Evolutionary conservation across 2,329 filamentous ascomycete species (phyloP).

Genomic region (Corinectria fuckeliana): DNA sequence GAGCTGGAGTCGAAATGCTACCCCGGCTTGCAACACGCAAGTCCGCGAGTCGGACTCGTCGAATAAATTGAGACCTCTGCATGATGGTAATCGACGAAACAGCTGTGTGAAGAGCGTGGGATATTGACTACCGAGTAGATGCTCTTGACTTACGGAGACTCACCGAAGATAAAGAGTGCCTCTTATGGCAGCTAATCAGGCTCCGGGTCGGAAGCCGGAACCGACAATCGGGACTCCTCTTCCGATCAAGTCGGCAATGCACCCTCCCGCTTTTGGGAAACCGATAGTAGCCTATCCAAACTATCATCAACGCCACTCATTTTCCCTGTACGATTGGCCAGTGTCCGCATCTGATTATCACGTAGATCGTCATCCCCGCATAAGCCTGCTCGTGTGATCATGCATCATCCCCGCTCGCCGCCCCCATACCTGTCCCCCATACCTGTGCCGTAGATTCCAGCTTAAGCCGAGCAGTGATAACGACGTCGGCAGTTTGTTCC

Average conservation of each 20-base stretch:
- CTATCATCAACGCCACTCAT: neutral
- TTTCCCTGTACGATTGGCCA: neutral
- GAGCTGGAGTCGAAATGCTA: neutral
- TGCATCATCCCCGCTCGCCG: slow-evolving; percentile 13
- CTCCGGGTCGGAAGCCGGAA: slow-evolving; percentile 16
- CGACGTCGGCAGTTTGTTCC: neutral
- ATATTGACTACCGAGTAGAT: neutral
- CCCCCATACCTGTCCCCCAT: too few species aligned
- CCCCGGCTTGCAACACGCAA: slow-evolving; percentile 1
- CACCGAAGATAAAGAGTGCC: neutral
- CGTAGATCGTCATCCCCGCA: slow-evolving; percentile 18
- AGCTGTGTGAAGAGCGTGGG: neutral
- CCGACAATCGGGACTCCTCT: slow-evolving; percentile 16
- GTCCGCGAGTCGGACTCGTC: slow-evolving; percentile 8
- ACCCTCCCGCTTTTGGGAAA: neutral
- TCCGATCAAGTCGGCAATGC: slow-evolving; percentile 3
- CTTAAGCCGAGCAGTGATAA: slow-evolving; percentile 11
- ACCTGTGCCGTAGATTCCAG: neutral
- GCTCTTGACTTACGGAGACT: neutral
- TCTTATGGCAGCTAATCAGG: slow-evolving; percentile 6
- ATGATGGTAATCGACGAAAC: slow-evolving; percentile 2
- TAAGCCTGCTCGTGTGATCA: slow-evolving; percentile 22
- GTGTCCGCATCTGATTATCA: neutral
- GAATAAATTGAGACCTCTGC: slow-evolving; percentile 22
- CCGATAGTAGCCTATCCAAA: slow-evolving; percentile 17